Percentiles rank a stretch among this genome's conserved stretches.
phyloP scores from a whole-genome alignment of 192 early-diverging fungal species.

The Lunasporangiospora selenospora region DNA sequence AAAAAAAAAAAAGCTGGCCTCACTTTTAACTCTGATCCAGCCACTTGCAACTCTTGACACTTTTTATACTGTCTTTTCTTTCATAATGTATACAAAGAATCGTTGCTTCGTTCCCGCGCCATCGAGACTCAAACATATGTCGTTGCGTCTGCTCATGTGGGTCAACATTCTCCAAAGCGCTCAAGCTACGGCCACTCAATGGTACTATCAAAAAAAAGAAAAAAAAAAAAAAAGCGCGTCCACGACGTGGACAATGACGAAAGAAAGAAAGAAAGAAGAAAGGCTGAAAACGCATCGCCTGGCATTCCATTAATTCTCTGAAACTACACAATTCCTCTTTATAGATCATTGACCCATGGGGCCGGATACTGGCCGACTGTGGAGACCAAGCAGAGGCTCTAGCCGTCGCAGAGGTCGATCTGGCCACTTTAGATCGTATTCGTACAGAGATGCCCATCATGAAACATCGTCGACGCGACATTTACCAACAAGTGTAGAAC shows the following conservation, averaged over 20 bases:
- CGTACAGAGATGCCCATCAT: constrained; percentile 79
- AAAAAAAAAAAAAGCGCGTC: background rate
- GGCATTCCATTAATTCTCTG: background rate
- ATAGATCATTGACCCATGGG: constrained; percentile 87
- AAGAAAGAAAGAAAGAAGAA: background rate
- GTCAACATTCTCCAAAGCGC: constrained; percentile 74
- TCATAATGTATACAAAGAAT: too few species aligned
- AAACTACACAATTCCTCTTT: background rate
- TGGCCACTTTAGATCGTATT: constrained; percentile 63
- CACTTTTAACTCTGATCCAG: background rate
- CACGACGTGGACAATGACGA: too few species aligned
- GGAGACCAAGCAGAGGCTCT: constrained; percentile 63
- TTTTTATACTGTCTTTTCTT: too few species aligned
- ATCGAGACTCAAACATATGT: constrained; percentile 89
- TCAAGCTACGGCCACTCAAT: constrained; percentile 81
- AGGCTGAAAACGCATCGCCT: background rate
- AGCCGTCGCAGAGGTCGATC: constrained; percentile 70
- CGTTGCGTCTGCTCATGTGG: constrained; percentile 79
- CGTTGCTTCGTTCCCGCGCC: constrained; percentile 78
- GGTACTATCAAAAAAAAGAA: constrained; percentile 43
- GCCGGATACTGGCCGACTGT: constrained; percentile 71
- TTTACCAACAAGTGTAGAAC: constrained; percentile 48
- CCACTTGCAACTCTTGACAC: background rate
- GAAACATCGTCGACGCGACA: constrained; percentile 68
- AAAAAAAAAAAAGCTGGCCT: background rate